phyloP scores from a whole-genome alignment of 495 filamentous ascomycete species.

The Jackrogersella multiformis region DNA sequence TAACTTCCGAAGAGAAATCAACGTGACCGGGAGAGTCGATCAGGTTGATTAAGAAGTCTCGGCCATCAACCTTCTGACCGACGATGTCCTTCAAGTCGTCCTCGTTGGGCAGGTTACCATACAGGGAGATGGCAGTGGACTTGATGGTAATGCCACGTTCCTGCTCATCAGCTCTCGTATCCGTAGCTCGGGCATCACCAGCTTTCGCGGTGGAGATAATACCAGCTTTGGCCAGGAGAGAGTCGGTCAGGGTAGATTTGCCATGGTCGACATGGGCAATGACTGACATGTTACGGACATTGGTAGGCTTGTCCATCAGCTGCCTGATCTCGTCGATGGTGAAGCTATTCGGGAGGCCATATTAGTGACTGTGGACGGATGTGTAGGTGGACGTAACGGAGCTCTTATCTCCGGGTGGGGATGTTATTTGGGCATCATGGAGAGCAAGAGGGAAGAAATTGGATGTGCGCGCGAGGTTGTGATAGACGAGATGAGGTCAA shows the following conservation, averaged over 20 bases:
- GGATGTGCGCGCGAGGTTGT: constrained; percentile 12
- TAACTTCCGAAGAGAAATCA: constrained; percentile 99
- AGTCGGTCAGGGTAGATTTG: constrained; percentile 99
- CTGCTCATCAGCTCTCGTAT: constrained; percentile 97
- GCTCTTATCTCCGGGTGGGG: constrained; percentile 59
- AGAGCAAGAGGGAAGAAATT: constrained; percentile 19
- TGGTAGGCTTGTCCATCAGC: constrained; percentile 97
- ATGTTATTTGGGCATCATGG: constrained; percentile 28
- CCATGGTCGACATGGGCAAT: constrained; percentile 99
- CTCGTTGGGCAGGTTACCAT: constrained; percentile 79
- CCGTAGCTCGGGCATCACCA: constrained; percentile 93
- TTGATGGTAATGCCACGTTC: constrained; percentile 99
- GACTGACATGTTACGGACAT: constrained; percentile 99
- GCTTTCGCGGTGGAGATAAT: constrained; percentile 99
- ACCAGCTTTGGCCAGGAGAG: constrained; percentile 97
- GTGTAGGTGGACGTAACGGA: constrained; percentile 37
- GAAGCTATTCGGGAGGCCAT: constrained; percentile 73
- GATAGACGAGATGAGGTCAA: constrained; percentile 42
- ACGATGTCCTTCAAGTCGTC: constrained; percentile 95
- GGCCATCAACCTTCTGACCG: constrained; percentile 82
- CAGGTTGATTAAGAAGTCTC: constrained; percentile 99
- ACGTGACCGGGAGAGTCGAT: constrained; percentile 99
- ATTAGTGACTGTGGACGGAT: constrained; percentile 46
- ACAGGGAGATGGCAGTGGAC: constrained; percentile 99
- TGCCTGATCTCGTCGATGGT: constrained; percentile 96